Evolutionary conservation across 768 basidiomycete genomes (phyloP), one percentile per base, ranked within the genome.

Genomic region (Collybiopsis luxurians): DNA sequence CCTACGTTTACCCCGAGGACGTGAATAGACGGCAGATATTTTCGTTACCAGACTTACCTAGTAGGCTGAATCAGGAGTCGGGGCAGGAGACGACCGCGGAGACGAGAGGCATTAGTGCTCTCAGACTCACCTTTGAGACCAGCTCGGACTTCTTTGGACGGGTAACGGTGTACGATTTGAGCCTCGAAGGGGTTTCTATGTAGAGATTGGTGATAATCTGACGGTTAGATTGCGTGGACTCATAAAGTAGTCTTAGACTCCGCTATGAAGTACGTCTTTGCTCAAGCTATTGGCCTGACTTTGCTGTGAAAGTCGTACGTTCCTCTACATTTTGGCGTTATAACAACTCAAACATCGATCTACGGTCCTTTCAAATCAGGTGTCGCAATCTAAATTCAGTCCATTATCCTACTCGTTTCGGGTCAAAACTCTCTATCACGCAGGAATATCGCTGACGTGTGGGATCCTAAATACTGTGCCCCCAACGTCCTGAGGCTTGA

Each of bases 71-170:
- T 9, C 19, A 12, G 15, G 3, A 48, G 36, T 10, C 10, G 39
- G 40, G 24, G 34, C 7, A 4, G 38, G 9, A 11, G 31, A 38
- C 50, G 19, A 9, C 27, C 13, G 34, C 9, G 12, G 24, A 52
- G 26, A 38, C 3, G 7, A 53, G 19, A 63, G 67, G 28, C 53
- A 60, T 17, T 78, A 76, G 62, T 55, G 73, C 75, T 17, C 57
- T 93, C 60, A 87, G 81, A 68, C 68, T 94, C 12, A 73, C 89
- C 4, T 93, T 94, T 59, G 86, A 90, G 62, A 79, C 84, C 66
- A 90, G 89, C 67, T 92, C 91, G 19, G 91, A 92, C 71, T 89
- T 92, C 64, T 93, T 92, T 65, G 91, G 91, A 53, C 79, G 90
- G 69, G 78, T 92, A 43, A 89, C 83, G 7, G 66, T 92, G 40